Evolutionary conservation across 1,139 yeast genomes (phyloP).

Genomic region (Suhomyces panamericanus): DNA sequence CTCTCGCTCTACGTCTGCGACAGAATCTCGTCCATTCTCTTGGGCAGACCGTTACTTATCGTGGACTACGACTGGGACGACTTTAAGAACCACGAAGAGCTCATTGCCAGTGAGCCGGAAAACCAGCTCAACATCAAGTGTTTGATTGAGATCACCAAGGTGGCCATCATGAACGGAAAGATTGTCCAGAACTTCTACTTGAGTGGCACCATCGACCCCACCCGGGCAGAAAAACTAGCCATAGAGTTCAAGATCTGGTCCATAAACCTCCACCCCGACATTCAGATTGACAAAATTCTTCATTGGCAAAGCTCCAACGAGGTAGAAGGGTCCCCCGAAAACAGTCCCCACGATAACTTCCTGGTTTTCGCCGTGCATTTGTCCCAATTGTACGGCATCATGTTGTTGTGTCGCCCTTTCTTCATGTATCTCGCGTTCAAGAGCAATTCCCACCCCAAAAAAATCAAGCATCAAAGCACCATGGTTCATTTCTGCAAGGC

Average conservation of each 20-base stretch:
- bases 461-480: constrained; percentile 18
- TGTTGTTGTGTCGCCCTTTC: constrained; percentile 48
- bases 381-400: constrained; percentile 40
- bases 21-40: constrained; percentile 34
- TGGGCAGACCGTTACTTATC: constrained; percentile 45
- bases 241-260: constrained; percentile 44
- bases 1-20: constrained; percentile 42
- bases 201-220: constrained; percentile 35
- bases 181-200: constrained; percentile 37
- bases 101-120: constrained; percentile 13
- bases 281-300: constrained; percentile 20
- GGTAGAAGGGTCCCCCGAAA: constrained; percentile 6
- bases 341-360: constrained; percentile 19
- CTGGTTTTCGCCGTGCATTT: constrained; percentile 37
- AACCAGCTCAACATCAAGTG: constrained; percentile 16
- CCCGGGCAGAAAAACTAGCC: constrained; percentile 38
- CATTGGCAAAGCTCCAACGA: constrained; percentile 12
- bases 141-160: constrained; percentile 17
- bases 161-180: constrained; percentile 28
- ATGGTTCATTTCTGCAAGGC: constrained; percentile 30
- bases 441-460: constrained; percentile 6
- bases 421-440: constrained; percentile 34
- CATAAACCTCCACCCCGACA: constrained; percentile 29
- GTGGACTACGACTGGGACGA: constrained; percentile 47
- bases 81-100: constrained; percentile 14